Percentiles rank a stretch among this genome's conserved stretches.
Conservation (phyloP, 2,329 filamentous ascomycete genomes). For the Sporothrix curviconia region DNA sequence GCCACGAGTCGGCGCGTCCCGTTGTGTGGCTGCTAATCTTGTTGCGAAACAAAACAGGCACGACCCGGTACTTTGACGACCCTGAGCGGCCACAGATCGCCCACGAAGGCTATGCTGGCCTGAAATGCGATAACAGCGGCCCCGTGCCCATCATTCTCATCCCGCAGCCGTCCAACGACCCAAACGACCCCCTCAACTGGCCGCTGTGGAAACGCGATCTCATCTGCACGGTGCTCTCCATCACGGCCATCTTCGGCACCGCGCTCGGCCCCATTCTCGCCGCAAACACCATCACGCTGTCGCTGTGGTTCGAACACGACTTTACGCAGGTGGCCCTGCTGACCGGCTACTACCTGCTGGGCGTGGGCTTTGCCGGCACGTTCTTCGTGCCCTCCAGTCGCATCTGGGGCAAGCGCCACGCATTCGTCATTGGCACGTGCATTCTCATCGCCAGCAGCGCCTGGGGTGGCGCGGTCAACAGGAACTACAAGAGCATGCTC, state of each 20-base stretch:
- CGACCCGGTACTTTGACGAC: conserved; percentile 59
- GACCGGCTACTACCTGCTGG: conserved; percentile 82
- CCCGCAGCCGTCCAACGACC: conserved; percentile 85
- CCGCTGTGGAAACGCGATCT: conserved; percentile 78
- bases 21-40: background rate
- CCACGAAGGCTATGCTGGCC: conserved; percentile 33
- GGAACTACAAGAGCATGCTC: conserved; percentile 64
- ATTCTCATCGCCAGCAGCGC: conserved; percentile 66
- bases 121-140: conserved; percentile 69
- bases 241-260: conserved; percentile 76
- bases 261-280: conserved; percentile 81
- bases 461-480: conserved; percentile 68
- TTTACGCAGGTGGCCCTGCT: conserved; percentile 75
- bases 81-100: conserved; percentile 41
- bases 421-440: conserved; percentile 71
- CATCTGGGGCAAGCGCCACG: conserved; percentile 87
- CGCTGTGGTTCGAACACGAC: conserved; percentile 54
- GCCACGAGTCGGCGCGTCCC: background rate
- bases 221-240: conserved; percentile 70
- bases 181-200: conserved; percentile 83
- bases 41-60: conserved; percentile 32
- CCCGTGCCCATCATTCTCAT: conserved; percentile 65
- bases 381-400: conserved; percentile 82
- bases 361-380: conserved; percentile 72
- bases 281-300: conserved; percentile 75